A percentile compares a stretch with the other conserved stretches of the same genome.
These are phyloP conservation scores for Exophiala sideris DNA, from an alignment of 2,329 filamentous ascomycete genomes.

Conservation along the genomic window DNA sequence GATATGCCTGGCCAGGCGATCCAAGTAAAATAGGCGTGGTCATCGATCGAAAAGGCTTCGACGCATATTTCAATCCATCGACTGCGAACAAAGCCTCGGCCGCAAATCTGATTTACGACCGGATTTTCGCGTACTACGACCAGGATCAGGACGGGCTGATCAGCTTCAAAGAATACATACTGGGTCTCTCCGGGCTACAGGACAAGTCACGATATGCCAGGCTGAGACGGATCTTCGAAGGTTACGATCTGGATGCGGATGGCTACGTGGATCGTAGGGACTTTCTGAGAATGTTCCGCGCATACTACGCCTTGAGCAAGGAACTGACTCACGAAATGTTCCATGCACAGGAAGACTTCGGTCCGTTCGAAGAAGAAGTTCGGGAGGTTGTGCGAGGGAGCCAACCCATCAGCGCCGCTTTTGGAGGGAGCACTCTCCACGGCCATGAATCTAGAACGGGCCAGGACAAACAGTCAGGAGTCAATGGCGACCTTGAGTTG, in stretches of 20 bases:
- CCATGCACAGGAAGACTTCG: constrained; percentile 72
- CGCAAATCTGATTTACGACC: constrained; percentile 89
- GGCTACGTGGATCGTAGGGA: constrained; percentile 82
- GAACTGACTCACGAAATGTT: constrained; percentile 84
- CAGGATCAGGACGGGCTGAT: constrained; percentile 85
- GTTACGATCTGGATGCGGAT: constrained; percentile 87
- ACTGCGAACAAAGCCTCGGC: constrained; percentile 72
- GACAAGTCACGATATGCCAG: constrained; percentile 60
- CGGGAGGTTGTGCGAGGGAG: constrained; percentile 72
- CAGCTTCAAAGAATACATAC: constrained; percentile 86
- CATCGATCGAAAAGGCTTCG: constrained; percentile 90
- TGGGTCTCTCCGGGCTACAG: constrained; percentile 68
- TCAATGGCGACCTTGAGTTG: constrained; percentile 61
- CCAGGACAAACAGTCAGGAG: constrained; percentile 64
- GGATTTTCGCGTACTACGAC: constrained; percentile 96
- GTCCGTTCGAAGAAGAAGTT: constrained; percentile 70
- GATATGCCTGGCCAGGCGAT: constrained; percentile 77
- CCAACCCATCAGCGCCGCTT: constrained; percentile 74
- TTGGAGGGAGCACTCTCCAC: constrained; percentile 65
- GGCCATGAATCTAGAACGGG: constrained; percentile 60
- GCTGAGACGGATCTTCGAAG: constrained; percentile 72
- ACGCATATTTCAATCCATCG: constrained; percentile 83
- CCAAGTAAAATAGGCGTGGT: constrained; percentile 73
- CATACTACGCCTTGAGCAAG: constrained; percentile 86
- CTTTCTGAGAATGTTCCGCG: constrained; percentile 85